Evolutionary conservation across 257 asterid species (phyloP).

Genomic region (Rauvolfia tetraphylla): DNA sequence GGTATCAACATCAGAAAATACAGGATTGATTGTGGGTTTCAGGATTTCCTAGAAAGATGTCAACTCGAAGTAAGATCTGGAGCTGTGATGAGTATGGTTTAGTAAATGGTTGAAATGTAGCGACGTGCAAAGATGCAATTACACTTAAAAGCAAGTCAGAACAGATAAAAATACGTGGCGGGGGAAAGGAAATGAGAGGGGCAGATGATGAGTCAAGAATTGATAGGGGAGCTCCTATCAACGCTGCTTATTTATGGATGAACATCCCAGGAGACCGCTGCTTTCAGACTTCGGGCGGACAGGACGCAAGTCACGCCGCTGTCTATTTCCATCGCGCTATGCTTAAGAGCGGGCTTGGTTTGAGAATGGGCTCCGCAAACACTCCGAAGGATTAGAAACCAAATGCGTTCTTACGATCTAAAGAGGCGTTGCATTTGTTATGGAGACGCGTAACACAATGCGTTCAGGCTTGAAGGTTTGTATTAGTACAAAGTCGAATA

Average conservation of each 20-base stretch:
- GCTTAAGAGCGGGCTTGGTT: too few species aligned
- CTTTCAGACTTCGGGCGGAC: too few species aligned
- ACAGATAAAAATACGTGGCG: too few species aligned
- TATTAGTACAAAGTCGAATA: too few species aligned
- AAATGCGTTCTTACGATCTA: too few species aligned
- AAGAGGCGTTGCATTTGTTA: too few species aligned
- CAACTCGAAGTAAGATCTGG: neutral
- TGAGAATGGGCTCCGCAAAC: too few species aligned
- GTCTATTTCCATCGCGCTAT: neutral
- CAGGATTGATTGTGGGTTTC: conserved; percentile 16
- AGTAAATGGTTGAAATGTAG: neutral
- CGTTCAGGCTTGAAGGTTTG: too few species aligned
- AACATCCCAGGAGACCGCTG: neutral
- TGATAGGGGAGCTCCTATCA: neutral
- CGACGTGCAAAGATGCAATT: neutral
- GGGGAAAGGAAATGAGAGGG: neutral
- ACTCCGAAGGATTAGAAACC: too few species aligned
- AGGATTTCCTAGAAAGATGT: neutral
- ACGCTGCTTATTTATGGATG: neutral
- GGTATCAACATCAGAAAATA: conserved; percentile 32
- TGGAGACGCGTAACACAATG: too few species aligned
- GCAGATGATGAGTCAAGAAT: neutral
- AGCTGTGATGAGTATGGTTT: neutral
- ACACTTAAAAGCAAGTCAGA: neutral
- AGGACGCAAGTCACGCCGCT: neutral